Conservation (phyloP, 176 grass and related monocot genomes). For the Chloris gayana region DNA sequence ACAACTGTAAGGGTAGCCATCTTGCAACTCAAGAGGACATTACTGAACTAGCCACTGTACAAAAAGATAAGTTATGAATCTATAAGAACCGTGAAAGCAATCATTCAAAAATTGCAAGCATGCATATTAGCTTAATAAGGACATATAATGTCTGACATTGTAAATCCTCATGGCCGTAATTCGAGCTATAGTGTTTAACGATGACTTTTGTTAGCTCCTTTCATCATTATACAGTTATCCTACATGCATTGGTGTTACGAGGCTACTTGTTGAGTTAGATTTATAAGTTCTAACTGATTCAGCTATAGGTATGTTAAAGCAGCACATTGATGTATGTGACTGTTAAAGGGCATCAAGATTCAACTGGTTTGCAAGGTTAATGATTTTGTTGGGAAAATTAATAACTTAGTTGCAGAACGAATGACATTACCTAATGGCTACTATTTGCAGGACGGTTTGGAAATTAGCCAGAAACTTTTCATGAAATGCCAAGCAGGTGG, state of each 20-base stretch:
- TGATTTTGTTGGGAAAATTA: conserved; percentile 3
- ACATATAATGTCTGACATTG: not conserved
- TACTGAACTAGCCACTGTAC: no score
- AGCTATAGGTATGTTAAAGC: not conserved
- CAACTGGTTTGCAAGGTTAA: not conserved
- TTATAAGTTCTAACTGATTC: conserved; percentile 8
- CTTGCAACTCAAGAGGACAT: no score
- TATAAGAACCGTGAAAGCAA: no score
- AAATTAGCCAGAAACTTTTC: not conserved
- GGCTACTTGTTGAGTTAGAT: not conserved
- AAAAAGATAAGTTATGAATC: no score
- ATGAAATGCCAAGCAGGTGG: not conserved
- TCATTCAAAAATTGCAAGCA: no score
- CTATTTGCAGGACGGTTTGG: not conserved
- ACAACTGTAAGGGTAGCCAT: no score
- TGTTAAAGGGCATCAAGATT: not conserved
- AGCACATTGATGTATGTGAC: not conserved
- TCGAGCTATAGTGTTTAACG: not conserved
- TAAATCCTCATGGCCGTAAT: not conserved
- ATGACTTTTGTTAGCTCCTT: not conserved
- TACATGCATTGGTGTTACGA: not conserved
- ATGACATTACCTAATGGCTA: not conserved
- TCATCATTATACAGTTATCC: not conserved
- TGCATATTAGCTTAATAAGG: no score
- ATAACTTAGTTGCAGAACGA: not conserved